Evolutionary conservation across 805 yeast species (phyloP).

Genomic region (Nakazawaea siamensis): DNA sequence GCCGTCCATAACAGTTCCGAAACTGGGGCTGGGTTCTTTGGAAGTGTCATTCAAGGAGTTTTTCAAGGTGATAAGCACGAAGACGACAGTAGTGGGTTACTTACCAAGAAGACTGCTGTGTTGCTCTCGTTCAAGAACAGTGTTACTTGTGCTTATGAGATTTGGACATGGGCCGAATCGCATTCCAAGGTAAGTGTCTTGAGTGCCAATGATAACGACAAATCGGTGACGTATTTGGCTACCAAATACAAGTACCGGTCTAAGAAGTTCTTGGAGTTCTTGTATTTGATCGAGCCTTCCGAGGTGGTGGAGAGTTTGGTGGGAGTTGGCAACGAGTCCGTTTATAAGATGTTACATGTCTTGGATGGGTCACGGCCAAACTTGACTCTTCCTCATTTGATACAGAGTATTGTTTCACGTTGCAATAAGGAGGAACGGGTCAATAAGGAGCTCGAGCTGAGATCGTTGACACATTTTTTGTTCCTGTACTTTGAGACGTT

Average conservation of each 20-base stretch:
- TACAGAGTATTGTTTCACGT: slow-evolving; percentile 45
- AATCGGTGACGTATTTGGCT: slow-evolving; percentile 38
- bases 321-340: slow-evolving; percentile 18
- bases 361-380: slow-evolving; percentile 81
- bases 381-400: slow-evolving; percentile 58
- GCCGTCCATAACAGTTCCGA: slow-evolving; percentile 9
- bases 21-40: slow-evolving; percentile 52
- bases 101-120: slow-evolving; percentile 45
- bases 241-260: slow-evolving; percentile 62
- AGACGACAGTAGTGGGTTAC: slow-evolving; percentile 36
- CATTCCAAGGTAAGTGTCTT: slow-evolving; percentile 16
- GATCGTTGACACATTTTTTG: slow-evolving; percentile 42
- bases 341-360: slow-evolving; percentile 62
- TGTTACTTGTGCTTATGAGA: slow-evolving; percentile 40
- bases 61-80: slow-evolving; percentile 64
- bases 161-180: slow-evolving; percentile 68
- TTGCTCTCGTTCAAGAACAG: slow-evolving; percentile 59
- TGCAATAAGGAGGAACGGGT: slow-evolving; percentile 27
- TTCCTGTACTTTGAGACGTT: slow-evolving; percentile 54
- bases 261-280: slow-evolving; percentile 52
- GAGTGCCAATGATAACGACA: slow-evolving; percentile 12
- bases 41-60: slow-evolving; percentile 69
- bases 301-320: slow-evolving; percentile 62
- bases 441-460: slow-evolving; percentile 35
- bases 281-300: slow-evolving; percentile 60